Evolutionary conservation across 2,329 filamentous ascomycete genomes (phyloP), one percentile per base, ranked within the genome.

Genomic region (Didymella sp.): DNA sequence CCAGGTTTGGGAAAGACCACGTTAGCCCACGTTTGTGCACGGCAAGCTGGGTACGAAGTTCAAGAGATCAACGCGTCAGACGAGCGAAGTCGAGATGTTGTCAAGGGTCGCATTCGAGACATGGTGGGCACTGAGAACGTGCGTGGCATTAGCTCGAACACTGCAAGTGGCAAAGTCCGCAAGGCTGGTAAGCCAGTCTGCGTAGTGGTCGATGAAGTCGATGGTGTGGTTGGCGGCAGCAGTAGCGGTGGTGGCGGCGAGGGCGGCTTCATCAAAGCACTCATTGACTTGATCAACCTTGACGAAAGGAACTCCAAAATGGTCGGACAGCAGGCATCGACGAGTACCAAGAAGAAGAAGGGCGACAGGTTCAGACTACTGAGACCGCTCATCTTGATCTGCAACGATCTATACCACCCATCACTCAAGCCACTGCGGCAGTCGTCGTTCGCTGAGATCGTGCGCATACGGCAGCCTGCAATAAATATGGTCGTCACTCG

Each of bases 31-130:
- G 95, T 99, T 0, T 98, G 95, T 73, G 96, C 96, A 0, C 88
- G 84, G 65, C 95, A 99, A 77, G 95, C 95, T 5, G 95, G 95
- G 0, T 99, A 99, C 69, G 95, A 98, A 70, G 90, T 96, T 1
- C 85, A 98, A 72, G 95, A 99, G 74, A 96, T 99, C 77, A 99
- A 99, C 69, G 95, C 96, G 8, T 98, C 94, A 68, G 95, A 99
- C 71, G 96, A 99, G 72, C 85, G 95, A 68, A 96, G 92, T 71
- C 84, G 85, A 27, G 88, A 94, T 69, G 92, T 99, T 1, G 95
- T 99, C 31, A 95, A 91, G 72, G 92, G 91, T 6, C 85, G 92
- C 15, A 97, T 99, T 63, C 85, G 91, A 66, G 96, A 96, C 54
- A 94, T 91, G 74, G 84, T 99, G 30, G 93, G 91, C 0, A 99